Percentiles rank a stretch among this genome's conserved stretches.
phyloP scores from a whole-genome alignment of 1,284 basidiomycete species.

The Coniferiporia weirii region DNA sequence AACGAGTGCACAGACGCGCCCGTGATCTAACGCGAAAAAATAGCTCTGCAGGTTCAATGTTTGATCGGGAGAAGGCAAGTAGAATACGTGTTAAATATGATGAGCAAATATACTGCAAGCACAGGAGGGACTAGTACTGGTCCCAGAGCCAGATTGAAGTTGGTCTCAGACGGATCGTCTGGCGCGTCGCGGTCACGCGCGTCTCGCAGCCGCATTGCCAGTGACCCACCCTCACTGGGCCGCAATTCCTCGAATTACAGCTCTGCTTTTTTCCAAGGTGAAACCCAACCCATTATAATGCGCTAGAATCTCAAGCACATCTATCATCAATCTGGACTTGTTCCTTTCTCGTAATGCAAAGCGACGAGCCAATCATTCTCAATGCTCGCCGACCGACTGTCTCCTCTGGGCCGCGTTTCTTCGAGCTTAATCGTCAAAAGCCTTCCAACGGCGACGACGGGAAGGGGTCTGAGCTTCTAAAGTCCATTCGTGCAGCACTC shows the following conservation, averaged over 20 bases:
- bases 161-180: not conserved
- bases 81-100: too few relatives aligned
- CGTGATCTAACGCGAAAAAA: too few relatives aligned
- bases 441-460: constrained; percentile 20
- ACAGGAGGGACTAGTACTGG: too few relatives aligned
- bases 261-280: not conserved
- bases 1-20: too few relatives aligned
- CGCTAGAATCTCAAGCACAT: not conserved
- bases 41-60: too few relatives aligned
- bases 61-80: too few relatives aligned
- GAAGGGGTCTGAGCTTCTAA: constrained; percentile 38
- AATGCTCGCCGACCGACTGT: constrained; percentile 23
- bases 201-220: not conserved
- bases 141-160: too few relatives aligned
- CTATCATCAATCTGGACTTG: not conserved
- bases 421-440: constrained; percentile 20
- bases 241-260: not conserved
- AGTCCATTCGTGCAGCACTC: constrained; percentile 46
- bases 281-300: not conserved
- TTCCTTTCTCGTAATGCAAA: not conserved
- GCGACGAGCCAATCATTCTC: constrained; percentile 4
- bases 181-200: not conserved
- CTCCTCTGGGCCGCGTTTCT: constrained; percentile 29
- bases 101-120: too few relatives aligned
- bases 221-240: too few relatives aligned